These are phyloP conservation scores for Phytophthora niederhauseri DNA, from an alignment of 352 stramenopile genomes.

Conservation along the genomic window DNA sequence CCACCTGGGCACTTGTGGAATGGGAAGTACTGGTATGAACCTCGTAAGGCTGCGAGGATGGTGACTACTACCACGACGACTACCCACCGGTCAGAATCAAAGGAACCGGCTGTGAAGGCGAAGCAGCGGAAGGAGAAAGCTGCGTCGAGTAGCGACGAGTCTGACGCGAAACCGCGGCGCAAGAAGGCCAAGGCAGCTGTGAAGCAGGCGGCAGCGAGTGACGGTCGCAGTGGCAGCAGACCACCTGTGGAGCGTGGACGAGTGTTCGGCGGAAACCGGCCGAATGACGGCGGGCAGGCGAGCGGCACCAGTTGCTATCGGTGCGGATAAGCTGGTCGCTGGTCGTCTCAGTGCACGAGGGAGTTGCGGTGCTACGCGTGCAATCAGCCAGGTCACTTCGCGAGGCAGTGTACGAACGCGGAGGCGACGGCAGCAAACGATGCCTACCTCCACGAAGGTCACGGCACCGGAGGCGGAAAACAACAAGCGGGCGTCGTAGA, in stretches of 20 bases:
- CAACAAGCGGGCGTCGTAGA: neutral
- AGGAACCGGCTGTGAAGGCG: neutral
- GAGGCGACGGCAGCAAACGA: neutral
- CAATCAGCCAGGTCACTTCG: neutral
- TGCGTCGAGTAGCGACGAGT: neutral
- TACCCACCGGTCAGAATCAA: neutral
- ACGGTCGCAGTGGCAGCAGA: neutral
- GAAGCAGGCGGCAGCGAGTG: neutral
- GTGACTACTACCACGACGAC: neutral
- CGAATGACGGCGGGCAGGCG: neutral
- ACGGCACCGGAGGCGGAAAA: too few relatives aligned
- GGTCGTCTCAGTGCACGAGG: neutral
- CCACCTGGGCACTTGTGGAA: neutral
- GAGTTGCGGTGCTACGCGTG: neutral
- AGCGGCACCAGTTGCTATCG: neutral
- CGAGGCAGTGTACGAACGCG: neutral
- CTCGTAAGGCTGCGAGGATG: neutral
- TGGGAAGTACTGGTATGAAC: neutral
- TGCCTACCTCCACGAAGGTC: neutral
- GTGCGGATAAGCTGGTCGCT: neutral
- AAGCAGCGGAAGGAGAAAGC: neutral
- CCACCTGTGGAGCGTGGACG: neutral
- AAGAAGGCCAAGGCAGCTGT: neutral
- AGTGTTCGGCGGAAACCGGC: neutral
- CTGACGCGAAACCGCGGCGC: neutral